phyloP scores from a whole-genome alignment of 1,284 basidiomycete genomes.

The Heterobasidion occidentale region DNA sequence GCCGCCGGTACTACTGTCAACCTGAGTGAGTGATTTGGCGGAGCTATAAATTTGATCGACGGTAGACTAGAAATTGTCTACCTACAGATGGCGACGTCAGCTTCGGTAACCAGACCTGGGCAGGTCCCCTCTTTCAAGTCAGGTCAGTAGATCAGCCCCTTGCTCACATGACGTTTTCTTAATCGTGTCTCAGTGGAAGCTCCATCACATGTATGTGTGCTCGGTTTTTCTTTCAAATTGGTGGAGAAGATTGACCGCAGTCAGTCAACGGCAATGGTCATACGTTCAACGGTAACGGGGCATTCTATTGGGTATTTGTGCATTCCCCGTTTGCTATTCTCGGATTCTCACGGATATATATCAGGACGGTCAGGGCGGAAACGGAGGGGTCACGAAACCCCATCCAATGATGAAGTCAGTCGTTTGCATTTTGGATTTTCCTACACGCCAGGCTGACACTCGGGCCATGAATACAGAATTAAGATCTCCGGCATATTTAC shows the following conservation, averaged over 20 bases:
- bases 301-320: conserved; percentile 26
- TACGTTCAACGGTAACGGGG: conserved; percentile 32
- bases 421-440: background rate
- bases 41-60: background rate
- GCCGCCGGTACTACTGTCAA: conserved; percentile 21
- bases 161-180: background rate
- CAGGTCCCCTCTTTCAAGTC: conserved; percentile 24
- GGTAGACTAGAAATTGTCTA: background rate
- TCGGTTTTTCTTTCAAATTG: background rate
- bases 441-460: background rate
- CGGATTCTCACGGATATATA: too few species aligned
- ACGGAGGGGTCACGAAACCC: conserved; percentile 29
- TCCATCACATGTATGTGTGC: conserved; percentile 18
- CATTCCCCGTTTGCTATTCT: background rate
- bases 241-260: background rate
- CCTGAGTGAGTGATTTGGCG: conserved; percentile 25
- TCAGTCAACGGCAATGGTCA: conserved; percentile 33
- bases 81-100: conserved; percentile 22
- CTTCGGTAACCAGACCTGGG: conserved; percentile 25
- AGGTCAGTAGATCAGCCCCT: conserved; percentile 5
- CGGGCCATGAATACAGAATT: conserved; percentile 26
- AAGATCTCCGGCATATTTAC: conserved; percentile 43
- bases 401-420: conserved; percentile 30
- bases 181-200: conserved; percentile 14
- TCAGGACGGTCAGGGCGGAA: conserved; percentile 31